Conservation (phyloP, 164 flowering plant genomes). For the Piper longum region DNA sequence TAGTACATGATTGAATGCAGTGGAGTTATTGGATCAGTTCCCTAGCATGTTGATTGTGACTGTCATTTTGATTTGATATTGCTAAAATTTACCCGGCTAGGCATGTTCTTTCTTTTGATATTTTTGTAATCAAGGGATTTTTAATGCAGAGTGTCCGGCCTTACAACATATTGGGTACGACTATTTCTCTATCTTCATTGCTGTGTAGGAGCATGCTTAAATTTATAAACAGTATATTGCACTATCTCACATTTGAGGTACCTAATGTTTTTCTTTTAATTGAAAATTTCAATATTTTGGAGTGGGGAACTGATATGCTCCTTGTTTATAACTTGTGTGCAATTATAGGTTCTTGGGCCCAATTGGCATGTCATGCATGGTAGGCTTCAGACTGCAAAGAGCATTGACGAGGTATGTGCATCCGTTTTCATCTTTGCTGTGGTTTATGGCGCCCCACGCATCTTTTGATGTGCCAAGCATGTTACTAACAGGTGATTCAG, state of each 20-base stretch:
- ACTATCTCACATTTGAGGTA: conserved; percentile 93
- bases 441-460: background rate
- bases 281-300: background rate
- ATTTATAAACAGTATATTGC: conserved; percentile 87
- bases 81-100: too few species aligned
- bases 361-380: conserved; percentile 87
- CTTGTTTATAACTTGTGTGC: background rate
- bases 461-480: background rate
- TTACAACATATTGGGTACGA: conserved; percentile 56
- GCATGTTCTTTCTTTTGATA: background rate
- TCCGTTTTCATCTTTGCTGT: background rate
- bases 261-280: background rate
- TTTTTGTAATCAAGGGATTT: background rate
- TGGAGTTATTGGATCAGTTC: too few species aligned
- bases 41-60: too few species aligned
- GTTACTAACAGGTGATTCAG: conserved; percentile 55
- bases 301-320: background rate
- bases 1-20: too few species aligned
- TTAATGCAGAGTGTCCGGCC: conserved; percentile 60
- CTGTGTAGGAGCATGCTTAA: conserved; percentile 92
- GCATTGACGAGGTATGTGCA: conserved; percentile 78
- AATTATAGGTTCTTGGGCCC: conserved; percentile 82
- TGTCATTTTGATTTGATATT: too few species aligned
- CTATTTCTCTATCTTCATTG: conserved; percentile 66
- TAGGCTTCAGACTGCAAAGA: conserved; percentile 72